Evolutionary conservation across 495 filamentous ascomycete genomes (phyloP).

Genomic region (Tricharina praecox): DNA sequence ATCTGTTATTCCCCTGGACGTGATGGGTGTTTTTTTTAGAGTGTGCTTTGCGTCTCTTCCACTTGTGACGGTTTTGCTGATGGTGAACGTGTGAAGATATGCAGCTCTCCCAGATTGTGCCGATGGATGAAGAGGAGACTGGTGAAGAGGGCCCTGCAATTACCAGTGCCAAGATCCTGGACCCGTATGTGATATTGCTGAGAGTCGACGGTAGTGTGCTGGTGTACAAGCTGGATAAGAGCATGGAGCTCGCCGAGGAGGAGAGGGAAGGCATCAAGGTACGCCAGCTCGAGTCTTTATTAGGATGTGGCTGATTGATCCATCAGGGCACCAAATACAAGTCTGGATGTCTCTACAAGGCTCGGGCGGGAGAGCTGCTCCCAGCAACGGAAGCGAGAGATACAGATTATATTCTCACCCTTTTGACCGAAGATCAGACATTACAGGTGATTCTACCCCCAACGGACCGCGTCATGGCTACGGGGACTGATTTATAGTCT

Average conservation of each 20-base stretch:
- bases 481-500: constrained; percentile 22
- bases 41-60: not conserved
- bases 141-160: constrained; percentile 58
- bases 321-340: constrained; percentile 49
- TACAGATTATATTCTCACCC: constrained; percentile 42
- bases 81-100: constrained; percentile 40
- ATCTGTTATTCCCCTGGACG: constrained; percentile 2
- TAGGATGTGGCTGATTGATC: not conserved
- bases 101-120: constrained; percentile 71
- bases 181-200: constrained; percentile 74
- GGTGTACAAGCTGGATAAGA: constrained; percentile 55
- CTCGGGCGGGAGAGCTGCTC: constrained; percentile 41
- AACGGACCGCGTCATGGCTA: too few species aligned
- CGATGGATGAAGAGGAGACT: constrained; percentile 73
- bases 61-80: not conserved
- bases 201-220: constrained; percentile 63
- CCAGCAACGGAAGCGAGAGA: constrained; percentile 25
- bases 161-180: constrained; percentile 63
- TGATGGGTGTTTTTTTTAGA: too few species aligned
- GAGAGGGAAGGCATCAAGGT: constrained; percentile 39
- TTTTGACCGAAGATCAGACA: constrained; percentile 51
- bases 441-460: too few species aligned
- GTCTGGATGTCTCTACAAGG: constrained; percentile 62
- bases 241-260: constrained; percentile 67
- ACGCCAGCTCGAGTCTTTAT: constrained; percentile 2